Evolutionary conservation across 106 monocot species (phyloP).

Genomic region (Alisma plantagoaquatica): DNA sequence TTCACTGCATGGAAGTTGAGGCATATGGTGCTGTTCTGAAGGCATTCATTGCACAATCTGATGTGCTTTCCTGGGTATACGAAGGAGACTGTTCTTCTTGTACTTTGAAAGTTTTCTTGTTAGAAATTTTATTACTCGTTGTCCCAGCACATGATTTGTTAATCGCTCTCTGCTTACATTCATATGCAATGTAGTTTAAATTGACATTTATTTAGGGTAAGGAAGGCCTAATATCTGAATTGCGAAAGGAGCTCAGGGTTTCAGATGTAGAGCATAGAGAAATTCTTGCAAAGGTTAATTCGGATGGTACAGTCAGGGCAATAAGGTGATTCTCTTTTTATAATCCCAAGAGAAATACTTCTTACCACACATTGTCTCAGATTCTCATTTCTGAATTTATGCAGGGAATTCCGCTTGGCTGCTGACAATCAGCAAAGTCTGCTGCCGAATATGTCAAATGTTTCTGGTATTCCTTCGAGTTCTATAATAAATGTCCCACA

Average conservation of each 20-base stretch:
- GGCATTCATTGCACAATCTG: slow-evolving; percentile 56
- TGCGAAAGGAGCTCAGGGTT: slow-evolving; percentile 58
- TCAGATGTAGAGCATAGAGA: slow-evolving; percentile 55
- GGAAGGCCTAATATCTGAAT: slow-evolving; percentile 42
- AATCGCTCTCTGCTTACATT: slow-evolving; percentile 2
- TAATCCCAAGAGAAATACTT: not conserved
- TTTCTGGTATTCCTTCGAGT: too few relatives aligned
- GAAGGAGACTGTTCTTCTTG: too few relatives aligned
- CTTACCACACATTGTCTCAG: not conserved
- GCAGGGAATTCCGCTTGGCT: slow-evolving; percentile 16
- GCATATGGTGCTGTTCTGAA: slow-evolving; percentile 53
- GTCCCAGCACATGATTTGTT: too few relatives aligned
- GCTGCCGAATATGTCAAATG: too few relatives aligned
- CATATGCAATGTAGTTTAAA: too few relatives aligned
- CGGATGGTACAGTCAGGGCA: slow-evolving; percentile 40
- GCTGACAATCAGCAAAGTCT: slow-evolving; percentile 7
- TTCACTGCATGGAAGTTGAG: slow-evolving; percentile 40
- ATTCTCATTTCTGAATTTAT: not conserved
- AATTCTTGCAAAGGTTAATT: slow-evolving; percentile 37
- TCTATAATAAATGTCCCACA: slow-evolving; percentile 8
- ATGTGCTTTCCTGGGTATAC: slow-evolving; percentile 57
- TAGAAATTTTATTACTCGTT: not conserved
- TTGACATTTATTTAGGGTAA: slow-evolving; percentile 35
- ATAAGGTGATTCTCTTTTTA: slow-evolving; percentile 26
- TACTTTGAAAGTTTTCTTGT: not conserved